Evolutionary conservation across 1,284 basidiomycete species (phyloP).

Genomic region (Ganoderma multipileum): DNA sequence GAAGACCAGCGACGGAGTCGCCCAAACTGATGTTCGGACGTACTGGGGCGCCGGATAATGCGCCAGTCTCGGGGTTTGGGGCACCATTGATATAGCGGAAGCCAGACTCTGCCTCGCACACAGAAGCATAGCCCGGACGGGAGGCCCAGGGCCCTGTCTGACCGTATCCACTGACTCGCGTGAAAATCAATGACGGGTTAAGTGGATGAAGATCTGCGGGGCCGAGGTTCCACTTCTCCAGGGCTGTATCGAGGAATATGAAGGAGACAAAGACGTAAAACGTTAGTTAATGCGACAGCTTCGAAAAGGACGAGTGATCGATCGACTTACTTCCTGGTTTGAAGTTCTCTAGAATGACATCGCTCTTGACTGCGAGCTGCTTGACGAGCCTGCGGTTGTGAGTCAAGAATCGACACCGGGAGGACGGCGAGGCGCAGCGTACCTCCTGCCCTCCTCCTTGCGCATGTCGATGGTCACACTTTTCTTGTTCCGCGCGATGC

Average conservation of each 20-base stretch:
- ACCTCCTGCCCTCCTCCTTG: constrained; percentile 68
- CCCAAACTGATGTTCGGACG: constrained; percentile 76
- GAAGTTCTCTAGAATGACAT: constrained; percentile 75
- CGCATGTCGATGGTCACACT: constrained; percentile 71
- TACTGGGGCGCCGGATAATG: constrained; percentile 64
- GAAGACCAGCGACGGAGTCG: constrained; percentile 72
- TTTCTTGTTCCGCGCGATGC: constrained; percentile 74
- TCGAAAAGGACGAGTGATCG: background rate
- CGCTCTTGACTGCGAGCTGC: constrained; percentile 62
- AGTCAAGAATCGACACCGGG: background rate
- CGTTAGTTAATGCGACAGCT: background rate
- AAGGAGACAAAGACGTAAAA: background rate
- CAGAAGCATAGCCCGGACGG: constrained; percentile 73
- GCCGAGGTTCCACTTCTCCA: constrained; percentile 73
- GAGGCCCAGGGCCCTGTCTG: constrained; percentile 76
- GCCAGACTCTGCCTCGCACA: constrained; percentile 77
- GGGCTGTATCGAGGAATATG: constrained; percentile 46
- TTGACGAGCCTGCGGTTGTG: constrained; percentile 59
- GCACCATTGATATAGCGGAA: constrained; percentile 77
- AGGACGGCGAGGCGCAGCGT: constrained; percentile 32
- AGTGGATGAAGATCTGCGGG: constrained; percentile 59
- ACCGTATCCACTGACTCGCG: constrained; percentile 76
- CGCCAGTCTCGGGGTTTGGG: constrained; percentile 58
- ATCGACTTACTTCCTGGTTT: constrained; percentile 70
- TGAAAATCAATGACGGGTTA: constrained; percentile 73